Evolutionary conservation across 2,329 filamentous ascomycete genomes (phyloP), one percentile per base, ranked within the genome.

Genomic region (Fusarium austroafricanum): DNA sequence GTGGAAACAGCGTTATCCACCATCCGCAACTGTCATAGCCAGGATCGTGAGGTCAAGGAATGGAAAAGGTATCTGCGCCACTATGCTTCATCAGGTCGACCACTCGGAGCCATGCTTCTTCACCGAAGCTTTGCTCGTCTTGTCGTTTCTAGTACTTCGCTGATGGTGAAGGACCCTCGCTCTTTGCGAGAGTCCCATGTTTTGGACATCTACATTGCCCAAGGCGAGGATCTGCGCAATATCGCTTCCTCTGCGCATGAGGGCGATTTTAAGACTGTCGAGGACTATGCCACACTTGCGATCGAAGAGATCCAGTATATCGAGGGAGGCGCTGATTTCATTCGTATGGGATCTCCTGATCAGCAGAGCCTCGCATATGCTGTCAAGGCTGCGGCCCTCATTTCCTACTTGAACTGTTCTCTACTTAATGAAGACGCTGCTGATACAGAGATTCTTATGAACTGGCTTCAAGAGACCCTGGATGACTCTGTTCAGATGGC

Each of bases 1-100:
- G 87, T 98, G 37, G 96, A 98, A 80, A 93, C 93, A 0, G 92
- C 94, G 10, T 90, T 97, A 59, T 97, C 95, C 10, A 94, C 92
- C 10, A 92, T 98, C 67, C 91, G 95, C 55, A 97, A 96, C 78
- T 87, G 90, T 4, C 89, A 88, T 68, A 86, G 86, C 28, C 82
- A 88, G 23, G 89, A 92, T 65, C 84, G 86, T 46, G 81, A 86
- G 28, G 83, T 92, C 20, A 91, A 89, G 73, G 92, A 97, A 69
- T 99, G 96, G 96, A 96, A 92, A 80, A 89, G 90, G 67, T 93
- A 93, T 78, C 82, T 93, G 57, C 92, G 91, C 43, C 92, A 94
- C 64, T 99, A 98, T 80, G 89, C 92, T 28, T 87, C 89, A 17
- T 86, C 88, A 60, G 92, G 92, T 11, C 88, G 93, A 20, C 95